These are phyloP conservation scores for Daldinia grandis DNA, from an alignment of 495 filamentous ascomycete species.

Conservation along the genomic window DNA sequence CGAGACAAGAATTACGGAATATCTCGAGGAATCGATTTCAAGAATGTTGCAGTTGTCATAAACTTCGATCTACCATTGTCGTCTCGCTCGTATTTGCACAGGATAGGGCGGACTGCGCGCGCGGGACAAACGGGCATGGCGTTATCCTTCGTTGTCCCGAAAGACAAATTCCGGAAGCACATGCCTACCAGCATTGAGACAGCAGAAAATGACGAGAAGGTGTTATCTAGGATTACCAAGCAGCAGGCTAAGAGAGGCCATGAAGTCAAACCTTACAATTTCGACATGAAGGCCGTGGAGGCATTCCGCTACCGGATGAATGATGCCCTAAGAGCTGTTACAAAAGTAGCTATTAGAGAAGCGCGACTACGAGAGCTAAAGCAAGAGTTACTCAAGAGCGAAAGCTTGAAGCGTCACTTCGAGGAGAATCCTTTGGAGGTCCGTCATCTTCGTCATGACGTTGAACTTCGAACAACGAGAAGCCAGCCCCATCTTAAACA, in stretches of 20 bases:
- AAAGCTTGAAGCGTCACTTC: conserved; percentile 93
- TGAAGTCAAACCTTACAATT: conserved; percentile 85
- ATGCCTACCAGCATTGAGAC: conserved; percentile 79
- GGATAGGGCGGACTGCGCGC: conserved; percentile 91
- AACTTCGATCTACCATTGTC: conserved; percentile 95
- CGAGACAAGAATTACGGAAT: conserved; percentile 89
- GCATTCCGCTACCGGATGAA: conserved; percentile 94
- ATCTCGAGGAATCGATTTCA: conserved; percentile 91
- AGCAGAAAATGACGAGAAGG: conserved; percentile 81
- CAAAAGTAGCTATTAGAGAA: conserved; percentile 78
- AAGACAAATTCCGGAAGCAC: conserved; percentile 83
- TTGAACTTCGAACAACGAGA: conserved; percentile 78
- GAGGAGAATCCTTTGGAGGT: conserved; percentile 95
- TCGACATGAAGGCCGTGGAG: conserved; percentile 93
- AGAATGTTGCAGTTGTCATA: conserved; percentile 90
- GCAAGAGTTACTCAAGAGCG: conserved; percentile 87
- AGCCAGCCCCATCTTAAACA: conserved; percentile 92
- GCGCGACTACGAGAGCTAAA: conserved; percentile 86
- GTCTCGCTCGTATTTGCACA: conserved; percentile 88
- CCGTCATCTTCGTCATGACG: conserved; percentile 87
- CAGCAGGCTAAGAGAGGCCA: conserved; percentile 76
- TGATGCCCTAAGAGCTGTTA: conserved; percentile 66
- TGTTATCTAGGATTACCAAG: conserved; percentile 75
- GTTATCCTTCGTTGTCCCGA: conserved; percentile 89
- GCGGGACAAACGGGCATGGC: conserved; percentile 92